phyloP scores from a whole-genome alignment of 441 rosid genomes.

The Daphne laureola region DNA sequence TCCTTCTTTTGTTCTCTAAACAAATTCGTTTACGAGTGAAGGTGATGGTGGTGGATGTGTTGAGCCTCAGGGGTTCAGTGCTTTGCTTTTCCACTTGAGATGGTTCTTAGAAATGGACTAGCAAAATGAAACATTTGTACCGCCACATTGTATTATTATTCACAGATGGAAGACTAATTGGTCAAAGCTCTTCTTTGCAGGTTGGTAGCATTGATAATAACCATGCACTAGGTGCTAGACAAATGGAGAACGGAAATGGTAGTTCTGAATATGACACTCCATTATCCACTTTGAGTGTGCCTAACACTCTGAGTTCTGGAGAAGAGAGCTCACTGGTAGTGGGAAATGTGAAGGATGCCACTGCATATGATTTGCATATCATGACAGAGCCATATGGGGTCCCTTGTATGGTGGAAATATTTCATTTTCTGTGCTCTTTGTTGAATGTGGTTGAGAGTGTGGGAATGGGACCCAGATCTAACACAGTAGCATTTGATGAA shows the following conservation, averaged over 20 bases:
- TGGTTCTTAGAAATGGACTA: too few relatives aligned
- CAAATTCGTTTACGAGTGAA: too few relatives aligned
- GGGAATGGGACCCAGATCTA: slow-evolving; percentile 53
- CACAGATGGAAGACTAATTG: too few relatives aligned
- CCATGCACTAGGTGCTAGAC: slow-evolving; percentile 50
- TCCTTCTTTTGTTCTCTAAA: too few relatives aligned
- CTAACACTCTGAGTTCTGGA: slow-evolving; percentile 28
- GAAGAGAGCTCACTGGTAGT: slow-evolving; percentile 40
- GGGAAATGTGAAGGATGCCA: slow-evolving; percentile 38
- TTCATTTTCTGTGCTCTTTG: slow-evolving; percentile 60
- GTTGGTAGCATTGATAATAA: slow-evolving; percentile 40
- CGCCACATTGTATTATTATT: too few relatives aligned
- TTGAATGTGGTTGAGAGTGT: slow-evolving; percentile 50
- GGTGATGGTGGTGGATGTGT: too few relatives aligned
- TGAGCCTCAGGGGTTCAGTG: too few relatives aligned
- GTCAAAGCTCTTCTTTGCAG: slow-evolving; percentile 24
- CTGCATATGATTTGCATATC: slow-evolving; percentile 47
- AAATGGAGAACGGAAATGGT: slow-evolving; percentile 48
- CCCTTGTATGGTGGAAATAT: slow-evolving; percentile 77
- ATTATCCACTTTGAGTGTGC: slow-evolving; percentile 29
- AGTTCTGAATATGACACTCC: slow-evolving; percentile 48
- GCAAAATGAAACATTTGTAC: too few relatives aligned
- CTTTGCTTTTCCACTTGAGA: too few relatives aligned
- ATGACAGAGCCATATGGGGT: slow-evolving; percentile 71
- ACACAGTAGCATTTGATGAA: slow-evolving; percentile 63